A percentile compares a stretch with the other conserved stretches of the same genome.
These are phyloP conservation scores for Candida ovalis DNA, from an alignment of 805 yeast species.

Conservation along the genomic window DNA sequence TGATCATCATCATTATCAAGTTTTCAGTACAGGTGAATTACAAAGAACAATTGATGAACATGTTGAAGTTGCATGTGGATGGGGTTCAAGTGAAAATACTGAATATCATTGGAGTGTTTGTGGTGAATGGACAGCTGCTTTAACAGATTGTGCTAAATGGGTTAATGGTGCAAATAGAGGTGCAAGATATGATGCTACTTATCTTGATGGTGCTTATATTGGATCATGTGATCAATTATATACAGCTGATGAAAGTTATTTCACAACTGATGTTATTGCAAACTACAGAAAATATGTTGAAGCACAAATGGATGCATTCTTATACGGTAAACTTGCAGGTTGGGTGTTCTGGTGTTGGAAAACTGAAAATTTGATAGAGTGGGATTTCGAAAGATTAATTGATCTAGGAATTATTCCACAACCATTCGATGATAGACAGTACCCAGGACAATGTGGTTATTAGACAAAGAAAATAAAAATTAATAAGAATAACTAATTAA, in stretches of 20 bases:
- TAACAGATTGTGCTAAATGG: constrained; percentile 89
- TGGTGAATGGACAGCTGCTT: constrained; percentile 91
- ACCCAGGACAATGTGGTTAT: constrained; percentile 31
- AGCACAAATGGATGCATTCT: constrained; percentile 84
- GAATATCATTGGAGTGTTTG: constrained; percentile 72
- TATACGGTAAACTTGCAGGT: constrained; percentile 53
- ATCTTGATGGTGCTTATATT: constrained; percentile 33
- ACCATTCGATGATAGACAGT: constrained; percentile 47
- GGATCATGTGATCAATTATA: constrained; percentile 64
- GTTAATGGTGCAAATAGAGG: constrained; percentile 83
- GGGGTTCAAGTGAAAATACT: constrained; percentile 34
- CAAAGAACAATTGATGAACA: constrained; percentile 58
- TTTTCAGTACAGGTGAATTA: constrained; percentile 64
- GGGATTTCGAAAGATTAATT: constrained; percentile 72
- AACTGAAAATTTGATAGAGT: constrained; percentile 77
- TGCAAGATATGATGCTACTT: constrained; percentile 72
- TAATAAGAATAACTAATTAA: background rate
- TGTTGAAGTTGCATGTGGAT: constrained; percentile 50
- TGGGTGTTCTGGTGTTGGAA: constrained; percentile 96
- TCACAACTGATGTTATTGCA: constrained; percentile 55
- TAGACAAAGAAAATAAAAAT: background rate
- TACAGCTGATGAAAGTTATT: constrained; percentile 36
- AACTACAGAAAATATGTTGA: constrained; percentile 71
- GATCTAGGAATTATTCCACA: constrained; percentile 69
- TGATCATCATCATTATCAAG: constrained; percentile 92